Evolutionary conservation across 441 rosid genomes (phyloP).

Genomic region (Arabidopsis hybrid): DNA sequence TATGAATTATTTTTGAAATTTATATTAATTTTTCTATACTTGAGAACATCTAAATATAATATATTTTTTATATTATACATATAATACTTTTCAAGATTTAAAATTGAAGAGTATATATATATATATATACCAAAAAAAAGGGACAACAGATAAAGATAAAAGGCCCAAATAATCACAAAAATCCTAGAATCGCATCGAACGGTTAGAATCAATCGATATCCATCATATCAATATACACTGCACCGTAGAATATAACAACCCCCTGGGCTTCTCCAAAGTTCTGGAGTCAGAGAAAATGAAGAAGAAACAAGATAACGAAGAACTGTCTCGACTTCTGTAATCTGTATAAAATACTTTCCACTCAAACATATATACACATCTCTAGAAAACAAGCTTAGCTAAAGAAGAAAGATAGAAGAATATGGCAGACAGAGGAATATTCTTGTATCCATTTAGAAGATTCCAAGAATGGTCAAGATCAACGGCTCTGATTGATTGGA

Average conservation of each 20-base stretch:
- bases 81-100: too few species aligned
- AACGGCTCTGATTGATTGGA: constrained; percentile 78
- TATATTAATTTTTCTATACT: too few species aligned
- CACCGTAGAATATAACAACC: not conserved
- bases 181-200: not conserved
- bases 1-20: too few species aligned
- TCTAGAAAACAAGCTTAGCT: not conserved
- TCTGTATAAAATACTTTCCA: not conserved
- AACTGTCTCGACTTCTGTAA: constrained; percentile 25
- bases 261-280: constrained; percentile 39
- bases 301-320: constrained; percentile 28
- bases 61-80: too few species aligned
- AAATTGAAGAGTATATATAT: too few species aligned
- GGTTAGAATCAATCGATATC: not conserved
- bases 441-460: constrained; percentile 66
- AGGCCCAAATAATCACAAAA: not conserved
- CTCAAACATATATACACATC: not conserved
- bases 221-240: constrained; percentile 11
- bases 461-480: constrained; percentile 68
- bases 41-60: too few species aligned
- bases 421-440: constrained; percentile 57
- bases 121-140: too few species aligned
- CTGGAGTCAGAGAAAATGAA: constrained; percentile 5
- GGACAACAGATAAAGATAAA: too few species aligned
- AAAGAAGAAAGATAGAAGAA: not conserved